These are phyloP conservation scores for Limnomonas spitsbergensis DNA, from an alignment of 139 green algal genomes.

Conservation along the genomic window DNA sequence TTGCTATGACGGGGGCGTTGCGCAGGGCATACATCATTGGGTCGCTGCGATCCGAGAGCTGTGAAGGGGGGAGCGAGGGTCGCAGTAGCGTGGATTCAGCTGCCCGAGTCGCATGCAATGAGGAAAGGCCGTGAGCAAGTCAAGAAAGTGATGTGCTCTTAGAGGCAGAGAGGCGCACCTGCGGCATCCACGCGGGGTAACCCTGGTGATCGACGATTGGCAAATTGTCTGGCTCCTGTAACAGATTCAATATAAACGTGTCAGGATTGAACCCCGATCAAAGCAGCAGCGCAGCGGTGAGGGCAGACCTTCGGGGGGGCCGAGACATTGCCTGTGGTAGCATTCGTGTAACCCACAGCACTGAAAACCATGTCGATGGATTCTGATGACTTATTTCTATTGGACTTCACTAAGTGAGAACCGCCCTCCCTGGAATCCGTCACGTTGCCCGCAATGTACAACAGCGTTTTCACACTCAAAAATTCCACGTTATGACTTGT, in stretches of 20 bases:
- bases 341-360: conserved; percentile 12
- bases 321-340: conserved; percentile 7
- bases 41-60: conserved; percentile 32
- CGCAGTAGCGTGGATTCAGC: background rate
- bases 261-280: background rate
- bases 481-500: too few species aligned
- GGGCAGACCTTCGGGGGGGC: background rate
- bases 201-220: conserved; percentile 15
- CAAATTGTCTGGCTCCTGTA: conserved; percentile 2
- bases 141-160: background rate
- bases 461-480: too few species aligned
- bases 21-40: conserved; percentile 24
- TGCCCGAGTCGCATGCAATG: background rate
- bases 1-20: conserved; percentile 33
- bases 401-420: too few species aligned
- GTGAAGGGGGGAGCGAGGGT: background rate
- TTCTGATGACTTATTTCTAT: too few species aligned
- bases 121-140: background rate
- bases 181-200: background rate
- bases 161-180: background rate
- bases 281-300: too few species aligned
- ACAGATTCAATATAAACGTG: background rate
- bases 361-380: conserved; percentile 10
- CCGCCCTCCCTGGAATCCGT: too few species aligned
- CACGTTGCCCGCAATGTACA: too few species aligned